A percentile compares a stretch with the other conserved stretches of the same genome.
These are phyloP conservation scores for Termitomyces sp. DNA, from an alignment of 768 basidiomycete species.

Conservation along the genomic window DNA sequence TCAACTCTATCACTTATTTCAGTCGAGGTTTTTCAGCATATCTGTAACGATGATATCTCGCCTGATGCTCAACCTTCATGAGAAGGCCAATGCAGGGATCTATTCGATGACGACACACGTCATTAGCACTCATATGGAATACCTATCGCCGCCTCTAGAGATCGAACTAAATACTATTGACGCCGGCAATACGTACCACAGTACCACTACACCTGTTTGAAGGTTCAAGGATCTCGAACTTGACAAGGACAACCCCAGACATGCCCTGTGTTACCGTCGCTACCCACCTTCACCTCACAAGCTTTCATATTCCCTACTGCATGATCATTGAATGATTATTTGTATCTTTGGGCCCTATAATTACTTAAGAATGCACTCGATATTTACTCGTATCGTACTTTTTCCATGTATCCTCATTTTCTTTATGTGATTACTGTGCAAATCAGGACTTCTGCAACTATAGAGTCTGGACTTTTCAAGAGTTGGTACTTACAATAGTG, in stretches of 20 bases:
- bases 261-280: background rate
- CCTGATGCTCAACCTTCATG: slow-evolving; percentile 50
- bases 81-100: slow-evolving; percentile 31
- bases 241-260: too few relatives aligned
- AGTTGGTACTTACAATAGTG: too few relatives aligned
- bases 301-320: background rate
- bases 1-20: background rate
- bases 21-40: slow-evolving; percentile 22
- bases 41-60: slow-evolving; percentile 50
- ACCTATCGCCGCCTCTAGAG: background rate
- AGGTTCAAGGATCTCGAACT: background rate
- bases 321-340: background rate
- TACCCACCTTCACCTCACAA: background rate
- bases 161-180: slow-evolving; percentile 24
- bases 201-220: background rate
- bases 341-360: background rate
- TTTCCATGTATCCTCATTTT: too few relatives aligned
- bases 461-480: too few relatives aligned
- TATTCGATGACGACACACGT: slow-evolving; percentile 13
- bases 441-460: too few relatives aligned
- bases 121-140: slow-evolving; percentile 18
- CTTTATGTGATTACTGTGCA: too few relatives aligned
- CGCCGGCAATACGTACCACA: slow-evolving; percentile 8
- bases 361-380: background rate
- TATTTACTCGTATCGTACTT: too few relatives aligned